Conservation (phyloP, 805 yeast species). For the Torulaspora delbrueckii region DNA sequence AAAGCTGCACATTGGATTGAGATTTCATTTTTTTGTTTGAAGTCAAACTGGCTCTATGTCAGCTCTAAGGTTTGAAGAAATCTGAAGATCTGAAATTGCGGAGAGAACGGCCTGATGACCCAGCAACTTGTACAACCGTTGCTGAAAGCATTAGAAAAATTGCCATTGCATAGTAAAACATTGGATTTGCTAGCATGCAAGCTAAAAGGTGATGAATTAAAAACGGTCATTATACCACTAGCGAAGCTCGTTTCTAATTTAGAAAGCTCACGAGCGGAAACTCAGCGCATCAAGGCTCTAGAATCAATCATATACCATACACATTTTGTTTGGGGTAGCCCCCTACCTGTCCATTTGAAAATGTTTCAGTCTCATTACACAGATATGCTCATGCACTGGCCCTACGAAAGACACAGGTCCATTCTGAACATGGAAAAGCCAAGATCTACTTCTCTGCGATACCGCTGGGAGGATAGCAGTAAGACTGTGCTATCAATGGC, state of each 20-base stretch:
- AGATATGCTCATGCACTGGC: slow-evolving; percentile 20
- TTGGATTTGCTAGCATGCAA: slow-evolving; percentile 3
- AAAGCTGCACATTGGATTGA: background rate
- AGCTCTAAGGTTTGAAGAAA: background rate
- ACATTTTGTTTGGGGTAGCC: slow-evolving; percentile 17
- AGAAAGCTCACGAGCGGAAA: background rate
- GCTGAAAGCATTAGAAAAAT: background rate
- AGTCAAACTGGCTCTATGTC: background rate
- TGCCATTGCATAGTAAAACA: slow-evolving; percentile 14
- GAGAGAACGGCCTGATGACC: background rate
- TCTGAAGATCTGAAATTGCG: background rate
- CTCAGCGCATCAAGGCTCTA: slow-evolving; percentile 10
- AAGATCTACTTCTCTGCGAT: slow-evolving; percentile 12
- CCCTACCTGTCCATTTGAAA: slow-evolving; percentile 15
- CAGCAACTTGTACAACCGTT: background rate
- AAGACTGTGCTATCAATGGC: slow-evolving; percentile 9
- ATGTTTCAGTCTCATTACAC: slow-evolving; percentile 12
- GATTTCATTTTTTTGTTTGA: background rate
- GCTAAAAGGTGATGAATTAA: background rate
- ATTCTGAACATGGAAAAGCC: slow-evolving; percentile 16
- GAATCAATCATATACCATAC: slow-evolving; percentile 18
- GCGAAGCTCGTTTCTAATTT: background rate
- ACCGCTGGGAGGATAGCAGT: slow-evolving; percentile 16
- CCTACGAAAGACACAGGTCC: slow-evolving; percentile 19
- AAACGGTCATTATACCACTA: background rate